These are phyloP conservation scores for Sporothrix globosa DNA, from an alignment of 2,329 filamentous ascomycete species.

Conservation along the genomic window DNA sequence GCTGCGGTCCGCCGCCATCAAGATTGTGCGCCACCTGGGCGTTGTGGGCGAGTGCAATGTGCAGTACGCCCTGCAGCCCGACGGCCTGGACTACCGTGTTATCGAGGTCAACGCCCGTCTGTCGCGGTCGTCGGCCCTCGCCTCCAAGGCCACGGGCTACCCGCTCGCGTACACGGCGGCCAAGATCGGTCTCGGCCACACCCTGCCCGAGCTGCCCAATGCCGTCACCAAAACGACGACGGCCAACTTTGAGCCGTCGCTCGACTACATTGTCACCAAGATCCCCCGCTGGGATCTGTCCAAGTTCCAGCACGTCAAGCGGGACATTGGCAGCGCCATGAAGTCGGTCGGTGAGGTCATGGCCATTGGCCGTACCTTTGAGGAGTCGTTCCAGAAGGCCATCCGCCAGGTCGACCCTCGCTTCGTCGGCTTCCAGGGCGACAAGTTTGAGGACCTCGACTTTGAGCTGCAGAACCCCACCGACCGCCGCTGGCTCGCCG, in stretches of 20 bases:
- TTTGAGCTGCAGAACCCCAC: conserved; percentile 88
- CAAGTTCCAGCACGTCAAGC: conserved; percentile 99
- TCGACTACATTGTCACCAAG: conserved; percentile 98
- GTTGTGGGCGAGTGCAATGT: conserved; percentile 99
- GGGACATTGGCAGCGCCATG: conserved; percentile 96
- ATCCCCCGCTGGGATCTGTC: conserved; percentile 97
- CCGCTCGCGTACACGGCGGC: conserved; percentile 96
- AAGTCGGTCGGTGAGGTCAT: conserved; percentile 99
- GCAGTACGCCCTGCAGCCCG: conserved; percentile 94
- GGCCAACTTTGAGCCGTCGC: conserved; percentile 95
- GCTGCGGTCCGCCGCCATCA: conserved; percentile 95
- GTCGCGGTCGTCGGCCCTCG: conserved; percentile 92
- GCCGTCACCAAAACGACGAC: conserved; percentile 98
- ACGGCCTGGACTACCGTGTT: conserved; percentile 95
- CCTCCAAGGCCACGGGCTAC: conserved; percentile 97
- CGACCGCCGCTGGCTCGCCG: conserved; percentile 94
- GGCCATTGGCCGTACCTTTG: conserved; percentile 97
- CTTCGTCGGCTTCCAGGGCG: conserved; percentile 91
- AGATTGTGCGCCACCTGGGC: conserved; percentile 95
- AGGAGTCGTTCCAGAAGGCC: conserved; percentile 98
- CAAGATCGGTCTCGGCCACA: conserved; percentile 97
- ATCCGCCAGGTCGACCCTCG: conserved; percentile 94
- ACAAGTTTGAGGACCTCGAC: conserved; percentile 91
- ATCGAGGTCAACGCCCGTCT: conserved; percentile 99
- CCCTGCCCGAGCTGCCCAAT: conserved; percentile 91